phyloP scores from a whole-genome alignment of 129 eudicot species.

The Glebionis coronaria region DNA sequence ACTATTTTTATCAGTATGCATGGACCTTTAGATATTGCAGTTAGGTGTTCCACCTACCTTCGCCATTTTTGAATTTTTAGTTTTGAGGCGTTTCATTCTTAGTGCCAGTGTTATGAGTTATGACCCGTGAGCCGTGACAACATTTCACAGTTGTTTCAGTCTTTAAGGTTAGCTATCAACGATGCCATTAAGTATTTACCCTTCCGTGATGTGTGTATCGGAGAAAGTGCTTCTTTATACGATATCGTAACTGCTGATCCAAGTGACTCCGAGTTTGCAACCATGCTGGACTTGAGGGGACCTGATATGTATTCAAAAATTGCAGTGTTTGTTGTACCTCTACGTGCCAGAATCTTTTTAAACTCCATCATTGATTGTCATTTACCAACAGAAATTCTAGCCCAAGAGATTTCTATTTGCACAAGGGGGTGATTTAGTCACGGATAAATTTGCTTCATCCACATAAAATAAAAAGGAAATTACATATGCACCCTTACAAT shows the following conservation, averaged over 20 bases:
- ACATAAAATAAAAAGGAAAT: too few relatives aligned
- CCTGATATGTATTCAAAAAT: constrained; percentile 54
- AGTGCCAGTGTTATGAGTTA: constrained; percentile 36
- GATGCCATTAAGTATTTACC: constrained; percentile 92
- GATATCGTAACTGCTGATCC: constrained; percentile 66
- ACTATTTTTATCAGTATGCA: too few relatives aligned
- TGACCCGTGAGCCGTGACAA: constrained; percentile 73
- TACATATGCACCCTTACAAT: too few relatives aligned
- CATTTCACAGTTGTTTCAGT: constrained; percentile 53
- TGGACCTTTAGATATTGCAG: too few relatives aligned
- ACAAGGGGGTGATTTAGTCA: too few relatives aligned
- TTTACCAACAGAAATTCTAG: constrained; percentile 41
- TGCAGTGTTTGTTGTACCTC: constrained; percentile 71
- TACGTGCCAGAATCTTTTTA: constrained; percentile 77
- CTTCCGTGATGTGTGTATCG: constrained; percentile 82
- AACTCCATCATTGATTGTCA: constrained; percentile 77
- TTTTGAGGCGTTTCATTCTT: constrained; percentile 73
- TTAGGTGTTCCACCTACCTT: constrained; percentile 89
- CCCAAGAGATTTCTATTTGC: too few relatives aligned
- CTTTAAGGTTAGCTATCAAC: constrained; percentile 46
- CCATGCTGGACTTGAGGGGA: constrained; percentile 62
- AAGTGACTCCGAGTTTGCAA: constrained; percentile 80
- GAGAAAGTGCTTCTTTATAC: constrained; percentile 66
- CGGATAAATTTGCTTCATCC: too few relatives aligned
- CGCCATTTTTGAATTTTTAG: constrained; percentile 71